These are phyloP conservation scores for Xerocomellus chrysenteron DNA, from an alignment of 768 basidiomycete species.

Conservation along the genomic window DNA sequence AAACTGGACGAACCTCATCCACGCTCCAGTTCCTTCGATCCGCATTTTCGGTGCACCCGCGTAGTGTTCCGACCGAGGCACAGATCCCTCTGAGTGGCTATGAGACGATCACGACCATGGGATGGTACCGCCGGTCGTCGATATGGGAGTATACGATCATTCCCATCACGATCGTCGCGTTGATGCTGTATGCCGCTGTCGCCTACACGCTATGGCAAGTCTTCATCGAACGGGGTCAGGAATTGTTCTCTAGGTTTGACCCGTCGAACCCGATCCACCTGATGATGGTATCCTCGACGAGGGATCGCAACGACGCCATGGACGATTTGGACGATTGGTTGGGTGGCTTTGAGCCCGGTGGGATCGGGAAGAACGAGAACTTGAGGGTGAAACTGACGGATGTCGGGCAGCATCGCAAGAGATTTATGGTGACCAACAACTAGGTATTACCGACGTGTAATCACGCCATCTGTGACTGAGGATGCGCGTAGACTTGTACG, in stretches of 20 bases:
- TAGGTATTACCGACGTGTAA: neutral
- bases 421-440: neutral
- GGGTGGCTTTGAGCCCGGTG: neutral
- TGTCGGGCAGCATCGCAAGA: neutral
- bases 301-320: neutral
- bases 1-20: neutral
- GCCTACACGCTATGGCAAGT: conserved; percentile 8
- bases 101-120: neutral
- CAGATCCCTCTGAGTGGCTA: neutral
- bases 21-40: conserved; percentile 4
- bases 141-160: conserved; percentile 2
- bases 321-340: neutral
- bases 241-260: conserved; percentile 2
- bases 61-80: neutral
- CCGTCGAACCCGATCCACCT: conserved; percentile 4
- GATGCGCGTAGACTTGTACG: neutral
- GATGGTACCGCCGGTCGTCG: neutral
- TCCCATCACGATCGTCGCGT: conserved; percentile 2
- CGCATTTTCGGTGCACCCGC: conserved; percentile 3
- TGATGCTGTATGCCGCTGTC: conserved; percentile 6
- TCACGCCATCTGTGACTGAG: neutral
- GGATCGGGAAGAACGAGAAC: neutral
- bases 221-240: neutral
- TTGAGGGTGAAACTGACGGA: neutral
- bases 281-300: conserved; percentile 5